Percentiles rank a stretch among this genome's conserved stretches.
These are phyloP conservation scores for Phytophthora constricta DNA, from an alignment of 352 stramenopile genomes.

Conservation along the genomic window DNA sequence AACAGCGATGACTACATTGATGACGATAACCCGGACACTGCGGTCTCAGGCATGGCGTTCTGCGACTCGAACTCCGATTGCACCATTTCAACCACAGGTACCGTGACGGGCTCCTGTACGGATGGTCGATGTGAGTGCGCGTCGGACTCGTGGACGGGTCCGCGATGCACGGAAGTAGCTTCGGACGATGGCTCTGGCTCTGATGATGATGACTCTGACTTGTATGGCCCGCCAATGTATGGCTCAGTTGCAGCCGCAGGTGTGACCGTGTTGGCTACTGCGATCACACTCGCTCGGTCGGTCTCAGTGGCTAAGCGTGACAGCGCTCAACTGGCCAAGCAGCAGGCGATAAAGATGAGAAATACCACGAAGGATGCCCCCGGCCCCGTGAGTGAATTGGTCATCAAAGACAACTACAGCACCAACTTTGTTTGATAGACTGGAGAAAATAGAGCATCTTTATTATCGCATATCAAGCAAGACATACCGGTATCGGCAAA, in stretches of 20 bases:
- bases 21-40: conserved; percentile 19
- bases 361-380: conserved; percentile 4
- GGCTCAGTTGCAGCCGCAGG: conserved; percentile 23
- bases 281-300: conserved; percentile 27
- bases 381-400: conserved; percentile 24
- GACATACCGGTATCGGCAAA: too few species aligned
- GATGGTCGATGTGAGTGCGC: conserved; percentile 28
- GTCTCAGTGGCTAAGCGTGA: conserved; percentile 16
- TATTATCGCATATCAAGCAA: too few species aligned
- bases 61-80: conserved; percentile 27
- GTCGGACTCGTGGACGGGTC: conserved; percentile 23
- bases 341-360: conserved; percentile 9
- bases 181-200: conserved; percentile 6
- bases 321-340: conserved; percentile 4
- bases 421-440: conserved; percentile 36
- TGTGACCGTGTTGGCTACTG: conserved; percentile 36
- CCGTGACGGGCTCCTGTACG: conserved; percentile 23
- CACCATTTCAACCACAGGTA: conserved; percentile 22
- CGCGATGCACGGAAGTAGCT: conserved; percentile 20
- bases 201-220: conserved; percentile 7
- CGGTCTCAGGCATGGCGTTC: conserved; percentile 17
- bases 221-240: conserved; percentile 26
- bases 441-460: too few species aligned
- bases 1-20: conserved; percentile 24
- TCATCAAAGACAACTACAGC: conserved; percentile 31